Base-by-base conservation (phyloP, 148 eudicot genomes). In the Spergularia bocconei region DNA sequence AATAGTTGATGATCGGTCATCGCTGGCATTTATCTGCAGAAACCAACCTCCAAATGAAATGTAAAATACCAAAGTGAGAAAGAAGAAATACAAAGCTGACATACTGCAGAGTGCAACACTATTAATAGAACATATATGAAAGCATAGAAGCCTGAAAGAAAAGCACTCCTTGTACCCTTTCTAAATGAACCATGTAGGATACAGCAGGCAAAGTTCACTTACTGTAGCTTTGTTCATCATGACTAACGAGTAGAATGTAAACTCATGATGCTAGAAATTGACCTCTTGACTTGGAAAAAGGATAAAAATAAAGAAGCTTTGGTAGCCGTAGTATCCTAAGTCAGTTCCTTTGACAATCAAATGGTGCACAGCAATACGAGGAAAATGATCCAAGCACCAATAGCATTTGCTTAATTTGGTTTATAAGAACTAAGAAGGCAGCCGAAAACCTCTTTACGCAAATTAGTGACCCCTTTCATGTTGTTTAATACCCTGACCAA, bases 21-120 rank as follows among this genome's bases (percentile, higher is more conserved):
- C 99, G 75, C 99, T 95, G 14, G 99, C 99, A 79, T 92, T 95
- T 77, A 95, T 92, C 99, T 95, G 87, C 73, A 77, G 50, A 69
- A 39, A 69, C 66, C 60, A 82, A 55, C 72, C 63, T 72, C 44
- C 75, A 33, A 29, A 69, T 29, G 12, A 60, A 69, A 74, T 29
- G 70, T n/a, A 68, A 70, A 52, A 13, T 70, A 69, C 56, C 12
- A 75, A 20, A 47, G 71, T 73, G 69, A 11, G 58, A 33, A 70
- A 19, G 48, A 23, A 57, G 62, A 38, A 55, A 25, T 25, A 15
- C 36, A 68, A 79, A 20, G 63, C 36, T 20, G 4, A 77, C 20
- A 54, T 65, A 48, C 25, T 65, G 53, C 66, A 77, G 69, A 67
- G 36, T 29, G 36, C 36, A 29, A 29, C 36, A n/a, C 33, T 50